A percentile compares a stretch with the other conserved stretches of the same genome.
These are phyloP conservation scores for Suillus sp. DNA, from an alignment of 768 basidiomycete species.

Conservation along the genomic window DNA sequence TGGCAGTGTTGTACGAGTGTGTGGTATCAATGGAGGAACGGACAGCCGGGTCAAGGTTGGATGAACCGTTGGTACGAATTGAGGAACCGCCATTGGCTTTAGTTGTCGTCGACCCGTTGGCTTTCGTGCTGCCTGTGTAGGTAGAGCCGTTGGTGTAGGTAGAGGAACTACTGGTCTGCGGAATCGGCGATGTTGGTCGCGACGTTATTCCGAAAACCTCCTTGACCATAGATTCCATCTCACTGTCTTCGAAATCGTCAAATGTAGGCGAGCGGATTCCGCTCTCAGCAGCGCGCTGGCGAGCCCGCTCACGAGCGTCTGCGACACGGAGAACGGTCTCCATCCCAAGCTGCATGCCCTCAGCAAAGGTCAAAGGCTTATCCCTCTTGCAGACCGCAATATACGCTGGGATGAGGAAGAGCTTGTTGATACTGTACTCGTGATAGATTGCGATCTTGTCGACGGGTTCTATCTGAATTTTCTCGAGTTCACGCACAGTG, in stretches of 20 bases:
- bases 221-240: conserved; percentile 30
- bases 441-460: conserved; percentile 44
- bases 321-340: conserved; percentile 41
- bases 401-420: conserved; percentile 40
- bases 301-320: conserved; percentile 42
- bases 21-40: conserved; percentile 27
- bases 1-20: conserved; percentile 20
- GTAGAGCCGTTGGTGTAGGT: conserved; percentile 17
- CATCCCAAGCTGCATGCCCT: conserved; percentile 45
- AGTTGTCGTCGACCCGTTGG: not conserved
- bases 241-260: conserved; percentile 33
- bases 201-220: conserved; percentile 32
- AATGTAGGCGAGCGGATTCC: conserved; percentile 35
- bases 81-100: conserved; percentile 24
- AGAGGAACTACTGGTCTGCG: conserved; percentile 13
- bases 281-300: conserved; percentile 34
- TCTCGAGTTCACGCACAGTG: conserved; percentile 42
- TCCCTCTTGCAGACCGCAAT: conserved; percentile 38
- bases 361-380: conserved; percentile 38
- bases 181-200: conserved; percentile 29
- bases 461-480: conserved; percentile 36
- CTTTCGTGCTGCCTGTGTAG: conserved; percentile 1
- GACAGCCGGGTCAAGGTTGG: conserved; percentile 26
- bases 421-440: conserved; percentile 33
- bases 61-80: conserved; percentile 34